Base-by-base conservation (phyloP, 2,329 filamentous ascomycete genomes). In the Aspergillus neoniger region DNA sequence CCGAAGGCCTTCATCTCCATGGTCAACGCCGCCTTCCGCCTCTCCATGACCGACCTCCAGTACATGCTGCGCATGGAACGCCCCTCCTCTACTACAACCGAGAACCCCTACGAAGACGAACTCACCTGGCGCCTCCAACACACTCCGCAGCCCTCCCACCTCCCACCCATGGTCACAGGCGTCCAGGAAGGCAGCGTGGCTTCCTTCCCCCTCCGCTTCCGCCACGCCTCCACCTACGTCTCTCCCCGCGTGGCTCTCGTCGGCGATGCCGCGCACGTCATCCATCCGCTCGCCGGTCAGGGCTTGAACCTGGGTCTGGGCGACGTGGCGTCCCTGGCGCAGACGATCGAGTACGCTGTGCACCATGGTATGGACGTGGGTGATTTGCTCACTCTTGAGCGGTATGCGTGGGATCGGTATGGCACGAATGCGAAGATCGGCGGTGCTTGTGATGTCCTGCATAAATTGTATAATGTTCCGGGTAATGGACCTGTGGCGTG, bases 241-340 rank as follows among this genome's bases (percentile, higher is more conserved):
- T 90, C 88, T 41, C 92, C 96, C 70, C 89, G 95, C n/a, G 82
- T 97, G 8, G 95, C 93, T 0, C 85, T 99, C 1, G 87, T 99
- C 38, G 95, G 95, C 62, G 95, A 99, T 67, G 95, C 95, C 1
- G 95, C 95, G 7, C 95, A 99, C 75, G 96, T 93, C 1, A 88
- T 96, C 65, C 95, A 99, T 75, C 95, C 95, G 0, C 87, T 99
- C 4, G 95, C 92, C 1, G 95, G 95, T 0, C 95, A 98, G 76
- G 95, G 95, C 1, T 82, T 99, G 14, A 99, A 99, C 72, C 90
- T 96, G 69, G 95, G 95, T 1, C 89, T 98, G 64, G 92, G 87
- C 17, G 95, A 99, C 73, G 90, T 95, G 0, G 88, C 91, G 69
- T 89, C 90, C 56, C 85, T 99, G 0, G 87, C 88, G 6, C 84